Evolutionary conservation across 495 filamentous ascomycete genomes (phyloP), one percentile per base, ranked within the genome.

Genomic region (Penicillium steckii): DNA sequence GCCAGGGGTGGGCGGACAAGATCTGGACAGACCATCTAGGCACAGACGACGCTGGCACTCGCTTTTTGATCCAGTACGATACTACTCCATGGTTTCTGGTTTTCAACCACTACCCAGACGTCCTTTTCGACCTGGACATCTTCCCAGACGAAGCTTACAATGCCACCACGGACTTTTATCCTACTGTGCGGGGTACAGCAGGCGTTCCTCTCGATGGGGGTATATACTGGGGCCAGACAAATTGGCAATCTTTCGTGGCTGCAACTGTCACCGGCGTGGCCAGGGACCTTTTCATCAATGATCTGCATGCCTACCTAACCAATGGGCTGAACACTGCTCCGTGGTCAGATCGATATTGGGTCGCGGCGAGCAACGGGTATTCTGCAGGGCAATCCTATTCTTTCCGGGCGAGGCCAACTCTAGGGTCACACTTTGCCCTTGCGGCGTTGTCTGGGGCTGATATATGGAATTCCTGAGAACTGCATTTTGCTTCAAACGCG

Each of bases 41-140:
- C 4, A 72, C 68, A 0, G 70, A 76, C 33, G 58, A 50, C 1
- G 38, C 55, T 4, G 64, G 65, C 3, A 70, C 67, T 4, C 71
- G 72, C 55, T 78, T 80, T 55, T 64, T 69, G 41, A 61, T 67
- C 22, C 54, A 69, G 30, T 71, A 73, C 25, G 60, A 53, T 22
- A 65, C 54, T 21, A 52, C 52, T 21, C 59, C 65, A 3, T 79
- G 66, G 66, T 67, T 61, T 42, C 61, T 68, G 27, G 54, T 63
- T 17, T 77, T 65, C 58, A 72, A 74, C 53, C 62, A 72, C 47
- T 77, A 66, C 46, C 52, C 68, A 3, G 74, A 76, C 53, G 49
- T 66, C 9, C 50, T 75, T 1, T 69, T 79, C 40, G 51, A 59
- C 6, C 60, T 79, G 8, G 47, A 65, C 23, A 55, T 66, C 50